Evolutionary conservation across 2,329 filamentous ascomycete species (phyloP).

Genomic region (Zasmidium cellare): DNA sequence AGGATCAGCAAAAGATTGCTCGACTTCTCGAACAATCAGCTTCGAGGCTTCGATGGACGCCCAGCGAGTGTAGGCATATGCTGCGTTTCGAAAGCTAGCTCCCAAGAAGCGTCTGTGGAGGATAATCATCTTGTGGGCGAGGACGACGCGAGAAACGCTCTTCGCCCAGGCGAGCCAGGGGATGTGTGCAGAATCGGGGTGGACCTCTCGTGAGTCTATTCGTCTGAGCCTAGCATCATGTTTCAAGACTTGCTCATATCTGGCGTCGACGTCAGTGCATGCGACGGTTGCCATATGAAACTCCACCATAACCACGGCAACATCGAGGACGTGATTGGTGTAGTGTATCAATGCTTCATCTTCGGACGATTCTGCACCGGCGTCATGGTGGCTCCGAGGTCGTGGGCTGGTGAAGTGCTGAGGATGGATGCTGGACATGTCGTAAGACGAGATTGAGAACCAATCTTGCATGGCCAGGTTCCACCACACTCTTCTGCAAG

Average conservation of each 20-base stretch:
- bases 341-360: constrained; percentile 2
- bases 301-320: constrained; percentile 5
- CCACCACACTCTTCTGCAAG: constrained; percentile 9
- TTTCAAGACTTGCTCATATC: constrained; percentile 10
- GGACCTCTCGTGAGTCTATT: neutral
- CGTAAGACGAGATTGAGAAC: constrained; percentile 5
- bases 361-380: neutral
- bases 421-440: constrained; percentile 12
- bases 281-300: constrained; percentile 7
- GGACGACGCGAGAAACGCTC: neutral
- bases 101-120: constrained; percentile 8
- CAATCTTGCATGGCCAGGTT: constrained; percentile 9
- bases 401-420: constrained; percentile 5
- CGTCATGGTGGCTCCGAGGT: neutral
- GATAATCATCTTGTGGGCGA: constrained; percentile 10
- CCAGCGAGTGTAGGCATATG: constrained; percentile 10
- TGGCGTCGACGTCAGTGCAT: neutral
- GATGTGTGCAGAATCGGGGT: neutral
- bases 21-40: constrained; percentile 4
- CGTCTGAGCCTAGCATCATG: constrained; percentile 8
- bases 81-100: constrained; percentile 5
- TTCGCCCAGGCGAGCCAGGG: constrained; percentile 1
- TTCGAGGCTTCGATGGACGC: constrained; percentile 10
- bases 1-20: neutral
- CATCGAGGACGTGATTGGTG: constrained; percentile 4